Percentiles rank a stretch among this genome's conserved stretches.
Evolutionary conservation across 1,284 basidiomycete species (phyloP).

Genomic region (Ceraceosorus guamensis): DNA sequence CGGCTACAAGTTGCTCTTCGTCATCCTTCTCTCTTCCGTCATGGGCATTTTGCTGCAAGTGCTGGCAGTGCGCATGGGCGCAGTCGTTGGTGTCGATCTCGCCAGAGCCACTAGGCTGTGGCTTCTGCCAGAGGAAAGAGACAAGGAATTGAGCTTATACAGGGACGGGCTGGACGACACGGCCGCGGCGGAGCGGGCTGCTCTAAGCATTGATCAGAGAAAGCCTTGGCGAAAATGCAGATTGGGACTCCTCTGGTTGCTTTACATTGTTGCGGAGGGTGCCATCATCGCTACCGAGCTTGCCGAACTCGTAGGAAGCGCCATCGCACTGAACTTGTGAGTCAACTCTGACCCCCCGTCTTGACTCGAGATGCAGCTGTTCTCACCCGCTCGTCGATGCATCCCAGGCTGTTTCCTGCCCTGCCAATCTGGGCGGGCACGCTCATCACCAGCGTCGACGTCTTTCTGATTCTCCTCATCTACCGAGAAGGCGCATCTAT

Average conservation of each 20-base stretch:
- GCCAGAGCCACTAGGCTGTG: constrained; percentile 30
- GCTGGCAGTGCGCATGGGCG: constrained; percentile 54
- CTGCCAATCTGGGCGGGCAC: constrained; percentile 55
- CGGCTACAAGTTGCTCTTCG: constrained; percentile 77
- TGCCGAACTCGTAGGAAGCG: constrained; percentile 66
- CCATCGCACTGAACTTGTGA: constrained; percentile 66
- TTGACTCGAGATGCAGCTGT: not conserved
- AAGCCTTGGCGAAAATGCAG: constrained; percentile 15
- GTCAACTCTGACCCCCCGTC: constrained; percentile 6
- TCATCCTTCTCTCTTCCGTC: constrained; percentile 74
- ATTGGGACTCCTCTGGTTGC: constrained; percentile 46
- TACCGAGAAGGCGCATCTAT: constrained; percentile 49
- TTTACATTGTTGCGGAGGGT: constrained; percentile 62
- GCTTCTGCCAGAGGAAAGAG: constrained; percentile 17
- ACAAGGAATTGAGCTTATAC: not conserved
- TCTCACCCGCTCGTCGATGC: too few species aligned
- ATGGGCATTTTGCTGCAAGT: constrained; percentile 73
- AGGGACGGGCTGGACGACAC: too few species aligned
- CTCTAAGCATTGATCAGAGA: not conserved
- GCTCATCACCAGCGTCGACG: constrained; percentile 73
- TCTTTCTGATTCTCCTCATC: constrained; percentile 60
- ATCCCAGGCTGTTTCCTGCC: constrained; percentile 62
- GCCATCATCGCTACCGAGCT: constrained; percentile 61
- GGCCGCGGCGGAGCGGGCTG: too few species aligned
- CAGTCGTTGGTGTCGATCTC: constrained; percentile 51